Percentiles rank a stretch among this genome's conserved stretches.
phyloP scores from a whole-genome alignment of 2,329 filamentous ascomycete species.

The Aspergillus nomiae region DNA sequence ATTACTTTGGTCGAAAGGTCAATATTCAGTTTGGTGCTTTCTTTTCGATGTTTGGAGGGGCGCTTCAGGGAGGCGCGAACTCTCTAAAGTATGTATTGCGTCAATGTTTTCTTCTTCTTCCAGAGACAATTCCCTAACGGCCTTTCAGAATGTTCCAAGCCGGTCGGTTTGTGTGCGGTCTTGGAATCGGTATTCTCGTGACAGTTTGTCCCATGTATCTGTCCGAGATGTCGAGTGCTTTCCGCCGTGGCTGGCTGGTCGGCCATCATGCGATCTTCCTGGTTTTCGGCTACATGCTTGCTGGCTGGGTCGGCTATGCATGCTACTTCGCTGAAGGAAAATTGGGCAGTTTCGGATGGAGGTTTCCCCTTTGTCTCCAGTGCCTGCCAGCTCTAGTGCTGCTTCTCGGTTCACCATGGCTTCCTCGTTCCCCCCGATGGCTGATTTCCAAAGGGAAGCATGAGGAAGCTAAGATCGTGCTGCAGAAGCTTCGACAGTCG shows the following conservation, averaged over 20 bases:
- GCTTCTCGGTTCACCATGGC: constrained; percentile 43
- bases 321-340: constrained; percentile 45
- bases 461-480: constrained; percentile 49
- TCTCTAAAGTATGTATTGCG: constrained; percentile 40
- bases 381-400: constrained; percentile 44
- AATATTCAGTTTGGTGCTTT: constrained; percentile 52
- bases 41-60: constrained; percentile 49
- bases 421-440: constrained; percentile 54
- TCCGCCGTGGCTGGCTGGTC: constrained; percentile 48
- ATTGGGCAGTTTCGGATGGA: constrained; percentile 47
- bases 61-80: constrained; percentile 49
- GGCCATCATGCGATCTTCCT: constrained; percentile 51
- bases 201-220: constrained; percentile 51
- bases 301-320: constrained; percentile 48
- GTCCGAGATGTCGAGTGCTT: constrained; percentile 45
- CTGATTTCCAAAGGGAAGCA: constrained; percentile 49
- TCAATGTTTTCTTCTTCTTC: neutral
- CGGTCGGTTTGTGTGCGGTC: constrained; percentile 46
- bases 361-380: constrained; percentile 48
- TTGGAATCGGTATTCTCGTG: constrained; percentile 46
- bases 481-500: constrained; percentile 43
- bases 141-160: constrained; percentile 47
- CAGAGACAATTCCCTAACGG: constrained; percentile 5
- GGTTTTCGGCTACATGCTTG: constrained; percentile 51
- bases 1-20: constrained; percentile 46